Base-by-base conservation (phyloP, 164 flowering plant genomes). In the Piper longum region DNA sequence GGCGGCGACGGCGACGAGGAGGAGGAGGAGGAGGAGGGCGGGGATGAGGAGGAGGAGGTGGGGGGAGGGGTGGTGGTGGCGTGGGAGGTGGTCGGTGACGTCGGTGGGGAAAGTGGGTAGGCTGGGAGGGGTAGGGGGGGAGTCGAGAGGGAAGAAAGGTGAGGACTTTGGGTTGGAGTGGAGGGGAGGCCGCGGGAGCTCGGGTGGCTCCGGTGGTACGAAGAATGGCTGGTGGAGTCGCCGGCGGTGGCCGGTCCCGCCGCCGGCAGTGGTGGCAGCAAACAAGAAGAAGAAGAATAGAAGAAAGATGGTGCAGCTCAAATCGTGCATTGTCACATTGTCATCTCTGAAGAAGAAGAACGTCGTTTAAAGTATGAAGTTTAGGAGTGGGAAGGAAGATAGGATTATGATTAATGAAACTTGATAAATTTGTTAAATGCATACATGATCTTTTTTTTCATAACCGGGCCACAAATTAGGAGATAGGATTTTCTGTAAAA, bases 81-180 rank as follows among this genome's bases (percentile, higher is more conserved):
- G 57, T 9, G 71, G 41, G 42, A 79, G 36, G 36, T 26, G n/a
- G 18, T 72, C 73, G 61, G 89, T 78, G 60, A 82, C 77, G 70
- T 84, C 82, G 42, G 81, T 86, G 4, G 88, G 90, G 63, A 81
- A 77, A 11, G 89, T 76, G 39, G 81, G 72, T 44, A 72, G 69
- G 40, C 72, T 16, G 18, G 86, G 83, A 1, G 85, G 80, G 6
- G 82, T 80, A 1, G 88, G 76, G 9, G 80, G 62, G 18, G 77
- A 77, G 72, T 59, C 72, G 45, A 70, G 55, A 0, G 85, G 84
- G 72, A 80, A 84, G 67, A 84, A 82, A 0, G 85, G 82, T 4
- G 70, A 62, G 2, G 59, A 40, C n/a, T 64, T 66, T 52, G 80
- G 66, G 80, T 40, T 11, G 70, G 3, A 56, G 68, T 14, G 81